Percentiles rank a stretch among this genome's conserved stretches.
These are phyloP conservation scores for Curvularia verruculosa DNA, from an alignment of 2,329 filamentous ascomycete genomes.

Conservation along the genomic window DNA sequence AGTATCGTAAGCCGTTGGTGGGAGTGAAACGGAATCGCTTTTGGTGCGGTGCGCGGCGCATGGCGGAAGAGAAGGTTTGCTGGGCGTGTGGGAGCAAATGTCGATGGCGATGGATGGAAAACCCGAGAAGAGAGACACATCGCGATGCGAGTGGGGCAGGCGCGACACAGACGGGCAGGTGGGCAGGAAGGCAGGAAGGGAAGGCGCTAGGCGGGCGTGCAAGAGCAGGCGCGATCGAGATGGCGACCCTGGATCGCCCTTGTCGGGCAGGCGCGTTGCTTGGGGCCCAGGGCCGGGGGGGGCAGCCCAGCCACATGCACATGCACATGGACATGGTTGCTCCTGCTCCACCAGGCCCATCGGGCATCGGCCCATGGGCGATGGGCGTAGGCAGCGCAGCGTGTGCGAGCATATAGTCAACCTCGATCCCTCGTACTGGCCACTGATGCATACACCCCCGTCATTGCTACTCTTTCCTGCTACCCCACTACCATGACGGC, in stretches of 20 bases:
- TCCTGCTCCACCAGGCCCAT: too few species aligned
- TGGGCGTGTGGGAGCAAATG: too few species aligned
- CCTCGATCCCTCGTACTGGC: conserved; percentile 16
- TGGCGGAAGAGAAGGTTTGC: not conserved
- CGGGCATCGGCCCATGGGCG: too few species aligned
- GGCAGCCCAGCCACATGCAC: too few species aligned
- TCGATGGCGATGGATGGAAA: not conserved
- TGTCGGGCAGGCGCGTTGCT: too few species aligned
- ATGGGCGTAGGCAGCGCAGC: not conserved
- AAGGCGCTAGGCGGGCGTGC: conserved; percentile 1
- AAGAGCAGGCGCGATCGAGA: conserved; percentile 11
- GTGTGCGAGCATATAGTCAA: conserved; percentile 22
- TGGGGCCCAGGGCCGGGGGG: too few species aligned
- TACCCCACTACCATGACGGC: conserved; percentile 23
- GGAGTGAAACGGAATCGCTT: too few species aligned
- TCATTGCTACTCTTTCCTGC: conserved; percentile 5
- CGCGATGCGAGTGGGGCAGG: not conserved
- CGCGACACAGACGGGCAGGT: not conserved
- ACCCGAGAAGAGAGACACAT: too few species aligned
- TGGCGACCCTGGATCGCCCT: conserved; percentile 6
- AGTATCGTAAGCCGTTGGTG: not conserved
- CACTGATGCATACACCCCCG: conserved; percentile 17
- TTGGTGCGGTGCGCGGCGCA: not conserved
- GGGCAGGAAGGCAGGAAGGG: not conserved
- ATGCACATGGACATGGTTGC: too few species aligned